These are phyloP conservation scores for Glycine soja DNA, from an alignment of 306 rosid genomes.

Conservation along the genomic window DNA sequence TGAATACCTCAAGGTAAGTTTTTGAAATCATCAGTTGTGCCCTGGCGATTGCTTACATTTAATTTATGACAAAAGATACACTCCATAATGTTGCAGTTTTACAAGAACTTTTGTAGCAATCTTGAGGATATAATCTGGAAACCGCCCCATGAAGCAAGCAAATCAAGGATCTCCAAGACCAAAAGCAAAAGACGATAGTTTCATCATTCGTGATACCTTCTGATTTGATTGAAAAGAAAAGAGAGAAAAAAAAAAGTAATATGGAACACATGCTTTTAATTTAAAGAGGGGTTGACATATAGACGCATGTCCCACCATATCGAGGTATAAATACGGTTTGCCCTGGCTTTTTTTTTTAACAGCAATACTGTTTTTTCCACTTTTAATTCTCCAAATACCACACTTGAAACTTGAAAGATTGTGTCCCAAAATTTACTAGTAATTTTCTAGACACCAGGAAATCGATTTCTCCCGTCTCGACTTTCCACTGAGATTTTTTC, in stretches of 20 bases:
- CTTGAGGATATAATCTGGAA: slow-evolving; percentile 97
- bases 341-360: no score
- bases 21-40: background rate
- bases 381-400: no score
- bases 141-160: slow-evolving; percentile 70
- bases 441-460: no score
- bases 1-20: slow-evolving; percentile 84
- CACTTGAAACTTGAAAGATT: no score
- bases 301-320: background rate
- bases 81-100: slow-evolving; percentile 63
- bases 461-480: no score
- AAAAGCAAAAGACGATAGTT: slow-evolving; percentile 68
- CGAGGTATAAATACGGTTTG: no score
- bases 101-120: slow-evolving; percentile 77
- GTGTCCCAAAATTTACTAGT: no score
- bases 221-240: background rate
- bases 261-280: slow-evolving; percentile 9
- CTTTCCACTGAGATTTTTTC: no score
- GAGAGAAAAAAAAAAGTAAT: no score
- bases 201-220: slow-evolving; percentile 7
- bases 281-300: background rate
- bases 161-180: slow-evolving; percentile 63
- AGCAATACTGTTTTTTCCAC: no score
- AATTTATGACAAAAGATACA: slow-evolving; percentile 1
- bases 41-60: background rate